Conservation (phyloP, 129 eudicot genomes). For the Solidago caesia region DNA sequence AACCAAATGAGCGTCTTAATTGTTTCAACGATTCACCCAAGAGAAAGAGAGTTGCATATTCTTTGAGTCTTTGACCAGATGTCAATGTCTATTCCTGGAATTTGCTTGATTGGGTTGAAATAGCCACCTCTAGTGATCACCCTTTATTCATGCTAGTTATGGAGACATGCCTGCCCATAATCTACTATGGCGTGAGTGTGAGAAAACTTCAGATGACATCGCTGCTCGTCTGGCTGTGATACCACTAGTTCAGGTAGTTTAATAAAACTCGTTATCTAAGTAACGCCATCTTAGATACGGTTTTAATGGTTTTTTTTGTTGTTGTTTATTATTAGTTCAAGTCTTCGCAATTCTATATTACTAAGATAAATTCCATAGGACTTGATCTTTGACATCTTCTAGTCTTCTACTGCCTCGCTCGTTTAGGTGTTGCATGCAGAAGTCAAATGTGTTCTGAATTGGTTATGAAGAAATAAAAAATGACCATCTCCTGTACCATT, state of each 20-base stretch:
- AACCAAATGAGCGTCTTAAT: too few species aligned
- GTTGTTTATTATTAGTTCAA: background rate
- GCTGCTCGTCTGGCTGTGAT: constrained; percentile 93
- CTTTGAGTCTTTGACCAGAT: too few species aligned
- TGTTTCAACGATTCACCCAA: too few species aligned
- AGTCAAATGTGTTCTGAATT: background rate
- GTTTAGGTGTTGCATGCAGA: background rate
- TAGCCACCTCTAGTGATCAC: too few species aligned
- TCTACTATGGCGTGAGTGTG: constrained; percentile 89
- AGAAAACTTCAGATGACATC: constrained; percentile 81
- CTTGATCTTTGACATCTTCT: background rate
- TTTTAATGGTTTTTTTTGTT: background rate
- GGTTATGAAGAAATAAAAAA: too few species aligned
- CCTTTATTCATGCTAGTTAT: constrained; percentile 44
- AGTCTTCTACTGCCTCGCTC: background rate
- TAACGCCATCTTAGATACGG: background rate
- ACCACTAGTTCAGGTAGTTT: constrained; percentile 88
- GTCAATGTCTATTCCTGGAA: too few species aligned
- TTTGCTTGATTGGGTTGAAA: too few species aligned
- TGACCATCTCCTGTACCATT: too few species aligned
- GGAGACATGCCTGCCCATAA: constrained; percentile 99
- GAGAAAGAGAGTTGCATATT: too few species aligned
- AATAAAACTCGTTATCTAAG: background rate
- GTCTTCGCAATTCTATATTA: constrained; percentile 4
- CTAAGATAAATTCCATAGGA: background rate